Evolutionary conservation across 169 alveolate genomes (phyloP).

Genomic region (Eimeria sp.): DNA sequence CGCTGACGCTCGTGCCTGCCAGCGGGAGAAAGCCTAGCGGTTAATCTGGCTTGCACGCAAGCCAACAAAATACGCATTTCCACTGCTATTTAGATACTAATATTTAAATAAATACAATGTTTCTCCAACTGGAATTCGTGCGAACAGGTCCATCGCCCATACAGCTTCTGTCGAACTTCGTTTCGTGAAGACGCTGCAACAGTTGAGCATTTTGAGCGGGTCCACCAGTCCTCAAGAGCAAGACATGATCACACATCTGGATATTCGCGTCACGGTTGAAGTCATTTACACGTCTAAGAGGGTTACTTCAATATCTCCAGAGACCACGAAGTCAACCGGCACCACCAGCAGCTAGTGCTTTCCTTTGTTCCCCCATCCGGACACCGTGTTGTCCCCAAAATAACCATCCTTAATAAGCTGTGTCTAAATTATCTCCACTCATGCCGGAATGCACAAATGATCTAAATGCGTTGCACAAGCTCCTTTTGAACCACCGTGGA

Average conservation of each 20-base stretch:
- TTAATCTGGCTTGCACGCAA: neutral
- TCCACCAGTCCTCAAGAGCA: neutral
- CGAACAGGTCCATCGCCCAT: neutral
- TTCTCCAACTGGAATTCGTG: neutral
- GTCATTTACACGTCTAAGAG: neutral
- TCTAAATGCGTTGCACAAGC: neutral
- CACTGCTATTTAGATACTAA: neutral
- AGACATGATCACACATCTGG: neutral
- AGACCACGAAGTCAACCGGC: too few species aligned
- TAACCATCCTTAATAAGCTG: too few species aligned
- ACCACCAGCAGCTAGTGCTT: neutral
- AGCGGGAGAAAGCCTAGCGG: neutral
- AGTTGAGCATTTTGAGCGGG: neutral
- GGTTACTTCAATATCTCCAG: neutral
- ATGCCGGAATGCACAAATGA: too few species aligned
- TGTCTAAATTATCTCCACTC: neutral
- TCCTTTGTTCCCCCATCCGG: neutral
- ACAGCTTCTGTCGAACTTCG: neutral
- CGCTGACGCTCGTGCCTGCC: neutral
- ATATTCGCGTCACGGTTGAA: neutral
- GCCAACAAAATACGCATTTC: neutral
- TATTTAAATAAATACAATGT: neutral
- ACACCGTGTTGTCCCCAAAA: too few species aligned
- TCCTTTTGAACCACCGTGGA: neutral
- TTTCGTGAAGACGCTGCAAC: neutral